Conservation (phyloP, 805 yeast genomes). For the Lipomyces starkeyi region DNA sequence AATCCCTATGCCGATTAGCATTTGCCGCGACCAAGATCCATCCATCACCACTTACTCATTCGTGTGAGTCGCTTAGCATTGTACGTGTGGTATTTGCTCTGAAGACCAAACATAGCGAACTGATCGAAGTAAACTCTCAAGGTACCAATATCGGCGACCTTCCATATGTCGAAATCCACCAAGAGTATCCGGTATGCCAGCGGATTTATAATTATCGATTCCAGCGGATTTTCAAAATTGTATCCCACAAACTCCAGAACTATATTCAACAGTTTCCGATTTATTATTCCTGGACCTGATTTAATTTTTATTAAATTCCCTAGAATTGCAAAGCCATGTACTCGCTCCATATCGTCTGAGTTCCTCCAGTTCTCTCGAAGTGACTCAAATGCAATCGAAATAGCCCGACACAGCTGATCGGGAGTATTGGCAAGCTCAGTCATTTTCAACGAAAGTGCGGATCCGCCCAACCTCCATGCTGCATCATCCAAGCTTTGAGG, state of each 20-base stretch:
- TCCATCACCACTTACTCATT: constrained; percentile 53
- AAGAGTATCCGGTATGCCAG: constrained; percentile 63
- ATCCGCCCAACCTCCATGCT: constrained; percentile 56
- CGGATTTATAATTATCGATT: constrained; percentile 63
- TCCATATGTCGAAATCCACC: constrained; percentile 69
- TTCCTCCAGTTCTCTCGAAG: constrained; percentile 58
- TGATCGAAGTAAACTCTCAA: constrained; percentile 63
- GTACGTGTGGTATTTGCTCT: constrained; percentile 57
- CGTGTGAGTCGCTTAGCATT: constrained; percentile 61
- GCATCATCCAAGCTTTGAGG: constrained; percentile 37
- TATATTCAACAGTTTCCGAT: constrained; percentile 54
- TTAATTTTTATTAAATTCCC: constrained; percentile 60
- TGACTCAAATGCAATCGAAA: constrained; percentile 53
- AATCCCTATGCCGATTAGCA: constrained; percentile 38
- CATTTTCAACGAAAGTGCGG: constrained; percentile 53
- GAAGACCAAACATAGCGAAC: constrained; percentile 57
- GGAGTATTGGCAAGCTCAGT: constrained; percentile 54
- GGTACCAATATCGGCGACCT: constrained; percentile 51
- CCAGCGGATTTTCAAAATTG: constrained; percentile 55
- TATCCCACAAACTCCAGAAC: constrained; percentile 64
- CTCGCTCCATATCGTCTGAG: constrained; percentile 62
- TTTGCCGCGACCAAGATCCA: constrained; percentile 34
- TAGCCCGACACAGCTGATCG: constrained; percentile 45
- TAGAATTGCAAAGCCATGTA: constrained; percentile 65
- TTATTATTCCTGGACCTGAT: constrained; percentile 44